Evolutionary conservation across 495 filamentous ascomycete genomes (phyloP), one percentile per base, ranked within the genome.

Genomic region (Trypethelium eluteriae): DNA sequence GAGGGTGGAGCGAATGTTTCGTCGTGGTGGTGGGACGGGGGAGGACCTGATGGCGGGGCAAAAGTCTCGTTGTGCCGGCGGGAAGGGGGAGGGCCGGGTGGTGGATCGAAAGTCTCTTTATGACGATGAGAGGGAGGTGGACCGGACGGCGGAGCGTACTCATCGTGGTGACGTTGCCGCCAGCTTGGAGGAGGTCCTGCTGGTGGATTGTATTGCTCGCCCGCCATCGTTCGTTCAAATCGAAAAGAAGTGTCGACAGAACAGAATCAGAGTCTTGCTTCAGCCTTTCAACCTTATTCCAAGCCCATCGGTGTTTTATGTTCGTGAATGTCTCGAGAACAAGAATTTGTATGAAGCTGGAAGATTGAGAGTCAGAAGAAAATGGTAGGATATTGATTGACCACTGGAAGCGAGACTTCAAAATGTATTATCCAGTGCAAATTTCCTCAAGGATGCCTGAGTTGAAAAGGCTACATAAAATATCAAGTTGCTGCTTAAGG

Each of bases 11-110:
- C 53, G 14, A 59, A 59, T 7, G 18, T 59, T 7, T 59, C 53
- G 18, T 47, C 63, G 2, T 67, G 25, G n/a, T 62, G 62, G 3
- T 14, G 56, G 32, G 68, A 65, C 14, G 70, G 84, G 5, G 84
- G 83, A 0, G 79, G 78, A 1, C 76, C 80, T 0, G 77, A 74
- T 0, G 79, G 80, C 3, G 81, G 76, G 5, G 73, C 74, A 72
- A 66, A 72, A 34, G 50, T 67, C 64, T 47, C 50, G 38, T 14
- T 65, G 50, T 72, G 66, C 62, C 64, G 64, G 9, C 63, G 62
- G 64, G 56, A 10, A 10, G 72, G 72, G n/a, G 72, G 72, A 36
- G 72, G 69, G 2, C 71, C 71, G 39, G 72, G 65, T 25, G 72
- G 72, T 16, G 72, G 69, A 9, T 16, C n/a, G 61, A 64, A 70